A percentile compares a stretch with the other conserved stretches of the same genome.
Conservation (phyloP, 768 basidiomycete genomes). For the Kwoniella sp. region DNA sequence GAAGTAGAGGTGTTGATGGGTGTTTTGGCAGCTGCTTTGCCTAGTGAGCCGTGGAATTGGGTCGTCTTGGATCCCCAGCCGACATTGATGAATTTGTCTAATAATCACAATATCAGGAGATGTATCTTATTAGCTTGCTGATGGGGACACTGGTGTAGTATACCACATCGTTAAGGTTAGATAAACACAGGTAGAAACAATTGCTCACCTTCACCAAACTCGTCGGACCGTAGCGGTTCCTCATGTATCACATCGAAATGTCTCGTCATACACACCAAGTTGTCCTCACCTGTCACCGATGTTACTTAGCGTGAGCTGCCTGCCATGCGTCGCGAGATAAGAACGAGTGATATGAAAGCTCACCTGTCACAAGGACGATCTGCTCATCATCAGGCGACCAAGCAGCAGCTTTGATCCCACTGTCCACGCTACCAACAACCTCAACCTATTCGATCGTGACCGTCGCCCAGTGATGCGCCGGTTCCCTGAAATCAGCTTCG, state of each 20-base stretch:
- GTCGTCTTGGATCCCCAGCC: slow-evolving; percentile 98
- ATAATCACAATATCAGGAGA: too few relatives aligned
- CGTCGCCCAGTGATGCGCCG: too few relatives aligned
- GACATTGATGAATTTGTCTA: slow-evolving; percentile 88
- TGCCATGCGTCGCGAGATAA: not conserved
- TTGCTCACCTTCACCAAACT: slow-evolving; percentile 79
- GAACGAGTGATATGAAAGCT: slow-evolving; percentile 25
- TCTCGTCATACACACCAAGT: slow-evolving; percentile 83
- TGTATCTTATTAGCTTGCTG: too few relatives aligned
- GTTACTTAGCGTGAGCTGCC: not conserved
- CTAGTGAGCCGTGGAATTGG: slow-evolving; percentile 94
- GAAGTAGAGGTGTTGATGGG: slow-evolving; percentile 59
- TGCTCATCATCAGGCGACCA: slow-evolving; percentile 93
- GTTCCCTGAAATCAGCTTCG: too few relatives aligned
- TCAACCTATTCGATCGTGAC: slow-evolving; percentile 64
- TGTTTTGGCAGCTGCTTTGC: slow-evolving; percentile 76
- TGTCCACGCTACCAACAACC: slow-evolving; percentile 82
- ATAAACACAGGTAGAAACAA: too few relatives aligned
- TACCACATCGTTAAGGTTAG: too few relatives aligned
- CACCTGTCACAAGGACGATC: slow-evolving; percentile 79
- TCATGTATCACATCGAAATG: slow-evolving; percentile 88
- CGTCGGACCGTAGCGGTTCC: slow-evolving; percentile 66
- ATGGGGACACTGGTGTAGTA: too few relatives aligned
- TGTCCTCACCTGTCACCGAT: slow-evolving; percentile 64
- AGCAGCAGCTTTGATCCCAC: slow-evolving; percentile 74